Evolutionary conservation across 106 monocot genomes (phyloP), one percentile per base, ranked within the genome.

Genomic region (Acorus calamus): DNA sequence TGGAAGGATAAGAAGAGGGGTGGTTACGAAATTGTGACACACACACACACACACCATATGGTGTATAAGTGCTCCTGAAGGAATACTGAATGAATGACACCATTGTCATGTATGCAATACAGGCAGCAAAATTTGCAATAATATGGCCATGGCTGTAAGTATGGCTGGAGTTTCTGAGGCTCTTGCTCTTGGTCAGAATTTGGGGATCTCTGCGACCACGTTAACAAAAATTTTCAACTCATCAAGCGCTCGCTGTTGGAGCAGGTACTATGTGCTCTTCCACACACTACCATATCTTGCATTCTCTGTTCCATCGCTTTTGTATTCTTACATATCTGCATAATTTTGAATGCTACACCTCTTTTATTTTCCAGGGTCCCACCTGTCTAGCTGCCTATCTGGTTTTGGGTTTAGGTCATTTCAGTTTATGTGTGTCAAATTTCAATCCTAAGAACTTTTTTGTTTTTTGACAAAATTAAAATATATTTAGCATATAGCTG

Each of bases 111-210:
- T 70, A 8, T 63, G 50, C n/a, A 69, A 45, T 75, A 11, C 65
- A 98, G 98, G 88, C 84, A 64, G 98, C 98, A 63, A 98, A 98
- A 81, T 98, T 46, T 92, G 98, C 69, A 98, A 98, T 66, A 98
- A 98, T 79, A 61, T 98, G 78, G 98, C 83, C 46, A 79, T 88
- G 91, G 92, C 92, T 67, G 74, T 98, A 44, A 98, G 91, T 75
- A 98, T 92, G 98, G 67, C 92, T 61, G 98, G 91, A 49, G 85
- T 92, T 52, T 98, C 98, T 3, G 98, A 98, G 77, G 91, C 98
- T 54, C 74, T 88, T 73, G 82, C 83, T 67, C 88, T 98, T 77
- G 98, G 98, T 51, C 98, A 98, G 72, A 60, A 68, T 52, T 76
- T 92, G 50, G 98, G 98, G 43, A 83, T 98, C 67, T 65, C 75